Evolutionary conservation across 345 rosid genomes (phyloP).

Genomic region (Murraya paniculata): DNA sequence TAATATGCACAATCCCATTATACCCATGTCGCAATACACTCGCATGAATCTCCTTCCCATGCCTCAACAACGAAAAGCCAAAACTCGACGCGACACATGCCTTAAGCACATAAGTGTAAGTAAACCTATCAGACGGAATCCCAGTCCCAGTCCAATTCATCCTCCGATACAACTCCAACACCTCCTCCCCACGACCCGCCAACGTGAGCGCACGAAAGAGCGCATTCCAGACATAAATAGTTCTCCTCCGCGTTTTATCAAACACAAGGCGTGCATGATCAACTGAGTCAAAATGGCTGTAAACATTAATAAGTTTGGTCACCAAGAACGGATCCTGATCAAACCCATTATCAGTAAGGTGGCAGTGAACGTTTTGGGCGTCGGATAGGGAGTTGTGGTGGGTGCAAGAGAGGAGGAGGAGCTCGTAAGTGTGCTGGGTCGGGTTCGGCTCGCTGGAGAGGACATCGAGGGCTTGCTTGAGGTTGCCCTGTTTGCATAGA

Average conservation of each 20-base stretch:
- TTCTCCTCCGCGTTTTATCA: constrained; percentile 70
- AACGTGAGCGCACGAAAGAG: constrained; percentile 71
- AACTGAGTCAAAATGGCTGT: constrained; percentile 48
- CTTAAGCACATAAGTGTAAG: constrained; percentile 80
- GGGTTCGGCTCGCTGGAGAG: constrained; percentile 59
- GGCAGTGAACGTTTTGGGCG: constrained; percentile 60
- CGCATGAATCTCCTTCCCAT: constrained; percentile 85
- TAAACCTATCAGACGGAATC: constrained; percentile 68
- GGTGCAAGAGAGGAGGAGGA: constrained; percentile 67
- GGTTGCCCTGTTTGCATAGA: constrained; percentile 65
- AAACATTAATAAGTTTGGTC: constrained; percentile 79
- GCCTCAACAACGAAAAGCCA: constrained; percentile 30
- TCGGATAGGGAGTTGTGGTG: constrained; percentile 52
- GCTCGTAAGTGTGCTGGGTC: constrained; percentile 82
- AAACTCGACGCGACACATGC: constrained; percentile 71
- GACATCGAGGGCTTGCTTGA: constrained; percentile 67
- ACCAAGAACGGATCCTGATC: constrained; percentile 93
- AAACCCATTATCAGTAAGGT: constrained; percentile 61
- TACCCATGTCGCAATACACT: constrained; percentile 62
- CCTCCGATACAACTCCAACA: constrained; percentile 53
- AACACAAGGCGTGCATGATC: constrained; percentile 75
- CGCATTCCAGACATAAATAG: constrained; percentile 84
- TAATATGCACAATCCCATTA: constrained; percentile 57
- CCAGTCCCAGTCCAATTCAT: constrained; percentile 57
- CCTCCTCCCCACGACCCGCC: constrained; percentile 77